Evolutionary conservation across 148 eudicot genomes (phyloP).

Genomic region (Oxyria digyna): DNA sequence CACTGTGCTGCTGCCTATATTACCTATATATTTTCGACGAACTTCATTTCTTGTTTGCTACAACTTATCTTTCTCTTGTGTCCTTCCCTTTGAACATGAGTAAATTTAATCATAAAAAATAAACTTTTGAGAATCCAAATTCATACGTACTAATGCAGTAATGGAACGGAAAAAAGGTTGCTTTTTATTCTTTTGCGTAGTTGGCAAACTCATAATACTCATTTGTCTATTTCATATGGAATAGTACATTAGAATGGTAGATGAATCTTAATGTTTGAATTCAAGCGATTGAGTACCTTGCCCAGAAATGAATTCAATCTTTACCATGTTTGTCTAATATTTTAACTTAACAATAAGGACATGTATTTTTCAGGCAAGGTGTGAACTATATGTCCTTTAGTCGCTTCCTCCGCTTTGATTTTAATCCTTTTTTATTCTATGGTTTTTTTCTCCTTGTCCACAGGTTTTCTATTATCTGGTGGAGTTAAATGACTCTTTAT

Average conservation of each 20-base stretch:
- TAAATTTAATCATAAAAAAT: neutral
- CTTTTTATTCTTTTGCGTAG: neutral
- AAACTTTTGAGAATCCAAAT: neutral
- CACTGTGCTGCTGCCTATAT: neutral
- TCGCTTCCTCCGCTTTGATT: neutral
- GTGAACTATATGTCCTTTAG: neutral
- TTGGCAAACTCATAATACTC: neutral
- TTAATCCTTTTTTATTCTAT: neutral
- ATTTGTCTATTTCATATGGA: neutral
- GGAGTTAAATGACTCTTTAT: conserved; percentile 80
- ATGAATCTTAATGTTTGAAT: neutral
- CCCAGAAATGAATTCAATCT: neutral
- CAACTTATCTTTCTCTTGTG: neutral
- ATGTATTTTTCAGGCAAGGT: neutral
- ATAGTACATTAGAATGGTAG: neutral
- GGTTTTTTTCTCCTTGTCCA: neutral
- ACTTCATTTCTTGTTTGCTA: neutral
- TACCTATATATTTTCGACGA: neutral
- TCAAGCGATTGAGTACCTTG: neutral
- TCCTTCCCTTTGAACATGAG: neutral
- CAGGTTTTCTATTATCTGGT: conserved; percentile 86
- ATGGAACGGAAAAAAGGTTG: neutral
- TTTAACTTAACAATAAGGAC: neutral
- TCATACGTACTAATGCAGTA: neutral
- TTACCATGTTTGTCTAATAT: neutral